Base-by-base conservation (phyloP, 1,139 yeast species). In the Starmera stellimalicola region DNA sequence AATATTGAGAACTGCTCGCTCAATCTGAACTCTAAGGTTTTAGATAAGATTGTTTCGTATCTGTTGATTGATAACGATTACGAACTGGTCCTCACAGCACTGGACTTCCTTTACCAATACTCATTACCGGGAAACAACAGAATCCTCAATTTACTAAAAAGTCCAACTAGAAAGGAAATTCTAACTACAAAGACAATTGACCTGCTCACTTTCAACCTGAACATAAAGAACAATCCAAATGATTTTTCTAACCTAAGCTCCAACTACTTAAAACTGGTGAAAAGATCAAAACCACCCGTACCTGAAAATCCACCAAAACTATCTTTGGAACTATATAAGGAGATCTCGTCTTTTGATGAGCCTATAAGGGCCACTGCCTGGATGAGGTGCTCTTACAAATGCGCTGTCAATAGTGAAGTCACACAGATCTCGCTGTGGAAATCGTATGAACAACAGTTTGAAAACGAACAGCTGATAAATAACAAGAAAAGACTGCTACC, bases 371-470 rank as follows among this genome's bases (percentile, higher is more conserved):
- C 98, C 1, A 83, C 95, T 2, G 71, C 87, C 11, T 91, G 98
- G 98, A 78, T 91, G 62, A 74, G 95, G 47, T 80, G 95, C 45
- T 82, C 94, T 43, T 93, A 85, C 58, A 91, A 79, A 47, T 85
- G 94, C 11, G 72, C 69, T 25, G 58, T 67, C 4, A 72, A 70
- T 6, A 87, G 94, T 5, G 95, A 87, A 54, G 95, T 88, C 8
- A 88, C 97, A 0, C 99, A 91, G 58, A 87, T 91, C 22, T 82
- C 94, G 11, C 68, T 91, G 33, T 91, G 99, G 99, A 85, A 88
- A 55, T 78, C 95, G 0, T 91, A 91, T 57, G 98, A 91, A 54
- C 65, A 77, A 18, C 94, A 82, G 53, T 91, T 91, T 50, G 74
- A 75, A 35, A 62, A 60, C 27, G 12, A 8, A n/a, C 65, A 65